Percentiles rank a stretch among this genome's conserved stretches.
Conservation (phyloP, 2,329 filamentous ascomycete genomes). For the Cladorrhinum sp. region DNA sequence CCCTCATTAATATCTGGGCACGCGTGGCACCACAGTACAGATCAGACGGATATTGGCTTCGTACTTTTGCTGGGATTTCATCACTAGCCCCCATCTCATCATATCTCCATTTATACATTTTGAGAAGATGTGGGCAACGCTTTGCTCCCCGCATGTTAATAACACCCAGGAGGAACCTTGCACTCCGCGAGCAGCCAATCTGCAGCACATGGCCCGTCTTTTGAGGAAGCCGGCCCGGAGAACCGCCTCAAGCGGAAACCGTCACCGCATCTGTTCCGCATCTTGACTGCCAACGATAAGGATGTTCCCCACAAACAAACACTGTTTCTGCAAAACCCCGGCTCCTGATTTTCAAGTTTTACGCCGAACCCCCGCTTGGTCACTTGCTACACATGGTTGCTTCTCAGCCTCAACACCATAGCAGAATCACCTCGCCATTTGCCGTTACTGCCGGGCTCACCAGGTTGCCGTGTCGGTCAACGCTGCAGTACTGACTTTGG, state of each 20-base stretch:
- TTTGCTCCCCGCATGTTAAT: slow-evolving; percentile 10
- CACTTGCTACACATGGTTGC: slow-evolving; percentile 2
- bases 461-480: slow-evolving; percentile 19
- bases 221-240: slow-evolving; percentile 25
- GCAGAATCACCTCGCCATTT: not conserved
- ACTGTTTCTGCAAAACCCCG: slow-evolving; percentile 19
- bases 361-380: slow-evolving; percentile 6
- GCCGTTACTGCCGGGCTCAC: slow-evolving; percentile 6
- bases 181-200: slow-evolving; percentile 13
- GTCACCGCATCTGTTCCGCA: slow-evolving; percentile 11
- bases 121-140: slow-evolving; percentile 9
- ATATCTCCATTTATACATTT: slow-evolving; percentile 2
- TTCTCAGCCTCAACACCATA: slow-evolving; percentile 13
- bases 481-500: slow-evolving; percentile 10
- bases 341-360: slow-evolving; percentile 13
- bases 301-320: slow-evolving; percentile 13
- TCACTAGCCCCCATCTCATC: not conserved
- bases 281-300: slow-evolving; percentile 7
- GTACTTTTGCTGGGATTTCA: not conserved
- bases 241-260: slow-evolving; percentile 20
- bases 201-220: slow-evolving; percentile 10
- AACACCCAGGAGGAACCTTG: slow-evolving; percentile 9
- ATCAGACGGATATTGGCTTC: no score
- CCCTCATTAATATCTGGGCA: not conserved
- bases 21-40: no score